Percentiles rank a stretch among this genome's conserved stretches.
These are phyloP conservation scores for Raphanus hybrid DNA, from an alignment of 441 rosid genomes.

Conservation along the genomic window DNA sequence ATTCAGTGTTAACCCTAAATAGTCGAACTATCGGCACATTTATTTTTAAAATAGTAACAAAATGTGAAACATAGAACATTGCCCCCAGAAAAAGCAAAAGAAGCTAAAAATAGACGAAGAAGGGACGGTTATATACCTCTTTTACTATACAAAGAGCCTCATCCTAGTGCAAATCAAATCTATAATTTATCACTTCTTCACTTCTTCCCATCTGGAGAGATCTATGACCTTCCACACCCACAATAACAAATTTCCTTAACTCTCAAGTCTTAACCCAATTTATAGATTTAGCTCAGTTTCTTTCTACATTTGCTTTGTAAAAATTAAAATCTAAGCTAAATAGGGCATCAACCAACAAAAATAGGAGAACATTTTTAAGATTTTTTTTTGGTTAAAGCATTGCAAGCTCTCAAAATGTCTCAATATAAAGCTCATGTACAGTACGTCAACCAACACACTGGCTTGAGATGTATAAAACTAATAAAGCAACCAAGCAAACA, in stretches of 20 bases:
- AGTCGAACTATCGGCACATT: background rate
- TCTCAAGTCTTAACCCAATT: background rate
- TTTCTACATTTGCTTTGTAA: background rate
- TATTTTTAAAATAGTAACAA: background rate
- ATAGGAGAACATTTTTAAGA: too few species aligned
- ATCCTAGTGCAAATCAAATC: background rate
- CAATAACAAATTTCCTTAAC: background rate
- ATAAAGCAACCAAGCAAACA: constrained; percentile 17
- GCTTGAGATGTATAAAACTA: constrained; percentile 1
- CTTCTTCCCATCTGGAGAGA: too few species aligned
- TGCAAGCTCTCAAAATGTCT: constrained; percentile 6
- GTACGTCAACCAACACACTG: constrained; percentile 33
- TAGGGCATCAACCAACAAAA: background rate
- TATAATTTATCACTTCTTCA: too few species aligned
- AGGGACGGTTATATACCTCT: background rate
- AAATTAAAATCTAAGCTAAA: too few species aligned
- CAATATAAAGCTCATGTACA: constrained; percentile 39
- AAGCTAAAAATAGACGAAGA: background rate
- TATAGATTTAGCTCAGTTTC: background rate
- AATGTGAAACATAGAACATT: constrained; percentile 3
- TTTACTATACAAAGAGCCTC: background rate
- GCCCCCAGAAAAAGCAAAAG: background rate
- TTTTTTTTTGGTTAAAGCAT: background rate
- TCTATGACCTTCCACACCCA: background rate
- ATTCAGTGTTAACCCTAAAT: background rate